These are phyloP conservation scores for Saccharomycopsis malanga DNA, from an alignment of 805 yeast species.

Conservation along the genomic window DNA sequence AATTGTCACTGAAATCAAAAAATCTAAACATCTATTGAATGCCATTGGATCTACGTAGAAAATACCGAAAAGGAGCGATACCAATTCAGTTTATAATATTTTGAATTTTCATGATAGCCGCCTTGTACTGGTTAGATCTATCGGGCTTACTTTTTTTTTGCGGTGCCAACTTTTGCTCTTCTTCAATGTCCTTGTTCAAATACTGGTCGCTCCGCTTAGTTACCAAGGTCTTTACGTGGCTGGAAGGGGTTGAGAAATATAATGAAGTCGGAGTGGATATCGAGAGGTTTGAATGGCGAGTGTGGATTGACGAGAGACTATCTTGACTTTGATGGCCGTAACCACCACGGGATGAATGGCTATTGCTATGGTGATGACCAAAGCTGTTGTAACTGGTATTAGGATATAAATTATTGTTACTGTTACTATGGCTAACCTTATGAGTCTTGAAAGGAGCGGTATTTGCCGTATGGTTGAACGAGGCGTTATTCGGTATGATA, in stretches of 20 bases:
- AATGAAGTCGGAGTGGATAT: constrained; percentile 16
- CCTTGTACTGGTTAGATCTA: constrained; percentile 12
- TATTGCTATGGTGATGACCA: constrained; percentile 5
- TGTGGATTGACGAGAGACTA: constrained; percentile 15
- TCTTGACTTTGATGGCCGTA: constrained; percentile 21
- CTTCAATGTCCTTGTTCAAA: constrained; percentile 7
- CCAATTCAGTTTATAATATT: constrained; percentile 21
- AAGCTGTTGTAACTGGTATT: neutral
- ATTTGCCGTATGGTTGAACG: neutral
- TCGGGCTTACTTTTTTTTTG: constrained; percentile 21
- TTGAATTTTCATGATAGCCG: constrained; percentile 21
- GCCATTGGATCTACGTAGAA: too few species aligned
- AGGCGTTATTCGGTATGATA: constrained; percentile 1
- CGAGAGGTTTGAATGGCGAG: constrained; percentile 10
- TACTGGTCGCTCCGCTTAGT: constrained; percentile 18
- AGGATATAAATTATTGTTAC: neutral
- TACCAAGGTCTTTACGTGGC: constrained; percentile 8
- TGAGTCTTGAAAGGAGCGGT: neutral
- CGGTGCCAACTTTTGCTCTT: constrained; percentile 3
- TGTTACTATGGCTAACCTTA: constrained; percentile 4
- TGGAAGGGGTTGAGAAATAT: constrained; percentile 17
- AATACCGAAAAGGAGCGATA: too few species aligned
- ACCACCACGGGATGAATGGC: constrained; percentile 6
- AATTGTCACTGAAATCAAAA: too few species aligned
- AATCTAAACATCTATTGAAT: too few species aligned